Percentiles rank a stretch among this genome's conserved stretches.
phyloP scores from a whole-genome alignment of 305 asterid genomes.

The Ilex paraguariensis region DNA sequence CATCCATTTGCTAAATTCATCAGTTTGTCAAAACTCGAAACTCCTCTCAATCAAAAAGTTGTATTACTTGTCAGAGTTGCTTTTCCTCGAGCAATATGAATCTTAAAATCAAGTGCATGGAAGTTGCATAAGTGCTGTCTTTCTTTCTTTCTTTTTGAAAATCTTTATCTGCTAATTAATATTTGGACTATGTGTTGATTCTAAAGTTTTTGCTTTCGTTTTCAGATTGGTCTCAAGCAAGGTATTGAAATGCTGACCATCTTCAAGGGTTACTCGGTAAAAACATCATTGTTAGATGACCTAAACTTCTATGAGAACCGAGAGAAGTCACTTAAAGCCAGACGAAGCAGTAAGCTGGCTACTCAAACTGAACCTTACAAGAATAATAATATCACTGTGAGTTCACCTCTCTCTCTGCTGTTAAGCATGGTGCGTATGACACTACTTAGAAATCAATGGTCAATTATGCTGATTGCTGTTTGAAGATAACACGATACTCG shows the following conservation, averaged over 20 bases:
- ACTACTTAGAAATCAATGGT: not conserved
- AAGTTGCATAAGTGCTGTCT: no score
- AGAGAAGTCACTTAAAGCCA: constrained; percentile 56
- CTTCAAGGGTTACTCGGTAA: constrained; percentile 57
- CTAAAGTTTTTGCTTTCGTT: not conserved
- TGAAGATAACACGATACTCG: not conserved
- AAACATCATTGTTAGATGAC: constrained; percentile 60
- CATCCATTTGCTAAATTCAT: no score
- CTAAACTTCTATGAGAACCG: constrained; percentile 69
- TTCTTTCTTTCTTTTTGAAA: no score
- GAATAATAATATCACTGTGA: constrained; percentile 27
- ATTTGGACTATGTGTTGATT: not conserved
- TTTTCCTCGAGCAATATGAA: no score
- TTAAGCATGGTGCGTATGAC: not conserved
- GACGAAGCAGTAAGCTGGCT: constrained; percentile 31
- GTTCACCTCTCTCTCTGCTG: constrained; percentile 1
- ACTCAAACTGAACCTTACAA: constrained; percentile 16
- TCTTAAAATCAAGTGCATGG: no score
- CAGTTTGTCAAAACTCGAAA: no score
- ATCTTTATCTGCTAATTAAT: no score
- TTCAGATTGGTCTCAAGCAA: constrained; percentile 62
- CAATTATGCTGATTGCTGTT: not conserved
- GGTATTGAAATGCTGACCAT: constrained; percentile 75
- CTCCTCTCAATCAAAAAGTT: no score
- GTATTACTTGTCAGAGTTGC: no score